Conservation (phyloP, 257 asterid species). For the Eustoma russellianum region DNA sequence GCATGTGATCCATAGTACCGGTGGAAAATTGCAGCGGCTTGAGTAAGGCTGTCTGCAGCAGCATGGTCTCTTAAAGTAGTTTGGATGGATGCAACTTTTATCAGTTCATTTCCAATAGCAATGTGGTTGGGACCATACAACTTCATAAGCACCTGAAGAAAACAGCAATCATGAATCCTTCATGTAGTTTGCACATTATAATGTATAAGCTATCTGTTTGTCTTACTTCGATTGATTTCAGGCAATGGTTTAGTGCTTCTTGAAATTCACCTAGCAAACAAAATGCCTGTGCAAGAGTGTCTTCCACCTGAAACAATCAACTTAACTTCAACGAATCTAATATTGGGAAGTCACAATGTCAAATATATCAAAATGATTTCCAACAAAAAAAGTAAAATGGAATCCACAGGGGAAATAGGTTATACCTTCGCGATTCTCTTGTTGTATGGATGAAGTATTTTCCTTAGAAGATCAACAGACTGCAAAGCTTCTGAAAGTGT, state of each 20-base stretch:
- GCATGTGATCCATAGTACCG: conserved; percentile 65
- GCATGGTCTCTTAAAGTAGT: conserved; percentile 26
- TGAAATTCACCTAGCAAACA: conserved; percentile 55
- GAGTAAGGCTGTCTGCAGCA: conserved; percentile 24
- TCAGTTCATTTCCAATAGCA: conserved; percentile 69
- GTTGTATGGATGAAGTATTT: conserved; percentile 58
- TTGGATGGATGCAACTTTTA: conserved; percentile 67
- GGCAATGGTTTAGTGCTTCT: conserved; percentile 65
- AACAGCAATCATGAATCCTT: too few relatives aligned
- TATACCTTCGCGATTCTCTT: conserved; percentile 83
- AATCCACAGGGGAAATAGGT: neutral
- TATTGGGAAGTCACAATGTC: too few relatives aligned
- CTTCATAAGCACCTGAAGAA: conserved; percentile 79
- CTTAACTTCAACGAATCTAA: neutral
- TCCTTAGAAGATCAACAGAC: conserved; percentile 27
- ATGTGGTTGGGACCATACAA: conserved; percentile 68
- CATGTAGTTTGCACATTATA: too few relatives aligned
- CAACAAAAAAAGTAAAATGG: too few relatives aligned
- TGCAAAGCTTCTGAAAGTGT: conserved; percentile 35
- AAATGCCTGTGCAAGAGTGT: conserved; percentile 64
- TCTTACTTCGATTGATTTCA: conserved; percentile 61
- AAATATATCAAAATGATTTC: too few relatives aligned
- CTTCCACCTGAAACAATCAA: conserved; percentile 53
- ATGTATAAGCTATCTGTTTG: neutral
- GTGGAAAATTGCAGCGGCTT: conserved; percentile 35